Conservation (phyloP, 2,329 filamentous ascomycete genomes). For the Ophiocordyceps robertsii region DNA sequence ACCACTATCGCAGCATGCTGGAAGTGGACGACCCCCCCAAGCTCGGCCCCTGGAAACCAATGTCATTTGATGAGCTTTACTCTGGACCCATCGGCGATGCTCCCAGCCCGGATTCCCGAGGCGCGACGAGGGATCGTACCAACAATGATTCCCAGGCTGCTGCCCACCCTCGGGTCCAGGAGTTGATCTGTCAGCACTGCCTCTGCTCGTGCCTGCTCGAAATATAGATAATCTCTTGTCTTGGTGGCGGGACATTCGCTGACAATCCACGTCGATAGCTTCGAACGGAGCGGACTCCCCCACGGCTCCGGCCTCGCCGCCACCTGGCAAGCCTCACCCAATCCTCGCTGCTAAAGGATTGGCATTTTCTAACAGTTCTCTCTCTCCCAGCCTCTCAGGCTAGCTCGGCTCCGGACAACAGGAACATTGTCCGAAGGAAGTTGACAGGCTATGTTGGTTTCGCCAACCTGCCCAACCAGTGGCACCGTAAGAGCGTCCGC, state of each 20-base stretch:
- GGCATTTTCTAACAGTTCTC: constrained; percentile 20
- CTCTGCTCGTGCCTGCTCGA: constrained; percentile 9
- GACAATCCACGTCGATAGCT: constrained; percentile 18
- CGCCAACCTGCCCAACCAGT: constrained; percentile 97
- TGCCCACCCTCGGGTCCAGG: constrained; percentile 1
- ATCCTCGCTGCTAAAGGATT: constrained; percentile 14
- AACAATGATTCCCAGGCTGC: background rate
- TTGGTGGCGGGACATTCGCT: background rate
- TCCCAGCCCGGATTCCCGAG: constrained; percentile 1
- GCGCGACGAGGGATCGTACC: background rate
- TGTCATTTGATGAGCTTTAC: constrained; percentile 35
- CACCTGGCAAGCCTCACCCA: constrained; percentile 23
- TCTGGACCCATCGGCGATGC: constrained; percentile 12
- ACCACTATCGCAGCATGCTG: constrained; percentile 38
- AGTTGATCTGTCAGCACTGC: constrained; percentile 20
- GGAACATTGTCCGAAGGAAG: constrained; percentile 97
- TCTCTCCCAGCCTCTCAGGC: constrained; percentile 15
- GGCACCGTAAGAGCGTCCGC: constrained; percentile 99
- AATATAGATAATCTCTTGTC: background rate
- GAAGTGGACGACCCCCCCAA: constrained; percentile 35
- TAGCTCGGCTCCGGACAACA: constrained; percentile 51
- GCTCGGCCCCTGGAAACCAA: constrained; percentile 26
- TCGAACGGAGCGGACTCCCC: constrained; percentile 30
- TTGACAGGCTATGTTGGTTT: constrained; percentile 97
- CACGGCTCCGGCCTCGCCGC: constrained; percentile 26